Conservation (phyloP, 2,329 filamentous ascomycete genomes). For the Verticillium nubilum region DNA sequence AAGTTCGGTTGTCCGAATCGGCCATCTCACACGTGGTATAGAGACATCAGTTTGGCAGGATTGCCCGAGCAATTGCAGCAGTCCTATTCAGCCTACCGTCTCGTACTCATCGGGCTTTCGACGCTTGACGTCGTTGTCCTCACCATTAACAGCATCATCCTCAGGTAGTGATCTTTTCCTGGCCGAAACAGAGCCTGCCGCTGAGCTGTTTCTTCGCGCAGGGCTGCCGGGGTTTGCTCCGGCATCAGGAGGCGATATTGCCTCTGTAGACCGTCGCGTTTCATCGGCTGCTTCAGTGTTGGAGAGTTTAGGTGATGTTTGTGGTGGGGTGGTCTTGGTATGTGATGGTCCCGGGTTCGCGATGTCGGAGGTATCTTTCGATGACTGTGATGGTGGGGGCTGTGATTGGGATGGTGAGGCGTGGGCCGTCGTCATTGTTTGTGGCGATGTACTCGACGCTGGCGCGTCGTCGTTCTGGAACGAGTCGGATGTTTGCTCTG, state of each 20-base stretch:
- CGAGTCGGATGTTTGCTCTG: not conserved
- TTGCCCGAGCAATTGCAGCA: not conserved
- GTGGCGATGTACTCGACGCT: not conserved
- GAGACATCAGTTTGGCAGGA: not conserved
- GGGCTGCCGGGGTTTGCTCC: not conserved
- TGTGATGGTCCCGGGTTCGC: not conserved
- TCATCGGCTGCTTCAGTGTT: not conserved
- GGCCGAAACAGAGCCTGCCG: not conserved
- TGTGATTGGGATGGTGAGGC: not conserved
- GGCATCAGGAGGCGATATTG: not conserved
- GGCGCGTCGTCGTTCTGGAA: not conserved
- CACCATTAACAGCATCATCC: not conserved
- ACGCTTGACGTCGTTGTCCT: not conserved
- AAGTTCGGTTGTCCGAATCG: too few relatives aligned
- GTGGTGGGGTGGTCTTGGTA: not conserved
- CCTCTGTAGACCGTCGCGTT: not conserved
- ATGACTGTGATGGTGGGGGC: not conserved
- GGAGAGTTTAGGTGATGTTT: not conserved
- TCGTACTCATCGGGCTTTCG: not conserved
- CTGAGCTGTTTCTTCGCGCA: not conserved
- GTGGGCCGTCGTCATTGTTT: not conserved
- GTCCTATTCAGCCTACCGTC: not conserved
- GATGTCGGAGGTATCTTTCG: not conserved
- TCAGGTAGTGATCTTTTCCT: not conserved
- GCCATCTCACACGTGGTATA: not conserved